Base-by-base conservation (phyloP, 805 yeast genomes). In the Candida xyloterini region DNA sequence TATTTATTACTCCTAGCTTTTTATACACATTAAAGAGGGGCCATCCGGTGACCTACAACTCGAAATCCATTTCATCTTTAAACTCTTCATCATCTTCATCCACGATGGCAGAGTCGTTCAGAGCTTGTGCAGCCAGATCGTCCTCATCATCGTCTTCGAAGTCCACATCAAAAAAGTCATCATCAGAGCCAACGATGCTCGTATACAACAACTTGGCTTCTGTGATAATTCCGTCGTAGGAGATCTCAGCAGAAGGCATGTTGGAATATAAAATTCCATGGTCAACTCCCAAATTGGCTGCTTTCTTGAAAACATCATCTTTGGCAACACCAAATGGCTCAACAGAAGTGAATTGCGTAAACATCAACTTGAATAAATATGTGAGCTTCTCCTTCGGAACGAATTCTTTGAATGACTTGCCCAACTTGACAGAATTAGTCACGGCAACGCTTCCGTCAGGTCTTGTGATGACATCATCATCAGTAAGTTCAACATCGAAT, bases 101-200 rank as follows among this genome's bases (percentile, higher is more conserved):
- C 10, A 51, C 64, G 30, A 65, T 63, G 13, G 69, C 71, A 31
- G 62, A 52, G 24, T 52, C 63, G 33, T 50, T 47, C 30, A 42
- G 26, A 33, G 30, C 30, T 13, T 36, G 37, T 21, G 44, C 31
- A 15, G 42, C 26, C 18, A 27, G 35, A 15, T 31, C 33, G 15
- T 68, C 71, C 25, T 80, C 90, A 30, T 85, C 95, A 15, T 89
- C 96, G 60, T 91, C 98, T 63, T 91, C 97, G 57, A 91, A 91
- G 63, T 91, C 98, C 29, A 91, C 86, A 60, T 88, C 96, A 58
- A 91, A 91, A 66, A 93, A 93, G 63, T 91, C 98, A 53, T 91
- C 97, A 58, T 85, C 93, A 2, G 95, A 77, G 8, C 98, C 98
- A 9, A 93, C 95, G 46, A 91, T 81, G 41, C 74, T 71, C 45